phyloP scores from a whole-genome alignment of 2,329 filamentous ascomycete genomes.

The Penicillium sp. region DNA sequence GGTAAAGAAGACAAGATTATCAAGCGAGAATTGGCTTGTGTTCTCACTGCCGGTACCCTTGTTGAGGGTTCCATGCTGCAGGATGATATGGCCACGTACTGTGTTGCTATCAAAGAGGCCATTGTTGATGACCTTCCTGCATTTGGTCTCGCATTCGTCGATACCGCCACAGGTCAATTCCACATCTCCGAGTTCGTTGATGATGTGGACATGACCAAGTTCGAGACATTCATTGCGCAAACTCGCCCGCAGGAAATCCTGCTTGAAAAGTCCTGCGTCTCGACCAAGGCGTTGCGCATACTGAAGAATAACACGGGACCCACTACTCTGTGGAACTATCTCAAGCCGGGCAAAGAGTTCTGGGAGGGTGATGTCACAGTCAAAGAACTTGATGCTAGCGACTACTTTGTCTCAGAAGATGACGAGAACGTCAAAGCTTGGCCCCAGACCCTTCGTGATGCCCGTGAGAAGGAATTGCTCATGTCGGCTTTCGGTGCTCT shows the following conservation, averaged over 20 bases:
- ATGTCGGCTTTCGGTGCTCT: slow-evolving; percentile 92
- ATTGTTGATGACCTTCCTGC: slow-evolving; percentile 68
- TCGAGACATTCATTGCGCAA: slow-evolving; percentile 94
- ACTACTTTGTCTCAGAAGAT: slow-evolving; percentile 69
- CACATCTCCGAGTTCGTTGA: slow-evolving; percentile 89
- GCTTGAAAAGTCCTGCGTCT: slow-evolving; percentile 81
- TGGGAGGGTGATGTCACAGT: slow-evolving; percentile 81
- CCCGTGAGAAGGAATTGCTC: slow-evolving; percentile 72
- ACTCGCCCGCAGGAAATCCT: slow-evolving; percentile 84
- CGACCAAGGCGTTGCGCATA: slow-evolving; percentile 84
- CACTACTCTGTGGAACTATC: slow-evolving; percentile 90
- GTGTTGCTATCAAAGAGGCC: slow-evolving; percentile 86
- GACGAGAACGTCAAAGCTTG: slow-evolving; percentile 64
- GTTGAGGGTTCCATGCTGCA: slow-evolving; percentile 97
- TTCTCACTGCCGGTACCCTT: slow-evolving; percentile 86
- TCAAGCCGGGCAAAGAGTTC: slow-evolving; percentile 85
- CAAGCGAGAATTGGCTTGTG: slow-evolving; percentile 81
- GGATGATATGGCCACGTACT: slow-evolving; percentile 95
- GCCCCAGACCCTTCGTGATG: slow-evolving; percentile 71
- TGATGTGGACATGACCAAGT: slow-evolving; percentile 89
- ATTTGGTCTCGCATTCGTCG: slow-evolving; percentile 91
- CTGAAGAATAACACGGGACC: slow-evolving; percentile 93
- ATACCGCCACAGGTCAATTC: slow-evolving; percentile 94
- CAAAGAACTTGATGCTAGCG: slow-evolving; percentile 74
- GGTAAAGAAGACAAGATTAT: slow-evolving; percentile 88